Evolutionary conservation across 495 filamentous ascomycete species (phyloP).

Genomic region (Tuber microsphaerosporum): DNA sequence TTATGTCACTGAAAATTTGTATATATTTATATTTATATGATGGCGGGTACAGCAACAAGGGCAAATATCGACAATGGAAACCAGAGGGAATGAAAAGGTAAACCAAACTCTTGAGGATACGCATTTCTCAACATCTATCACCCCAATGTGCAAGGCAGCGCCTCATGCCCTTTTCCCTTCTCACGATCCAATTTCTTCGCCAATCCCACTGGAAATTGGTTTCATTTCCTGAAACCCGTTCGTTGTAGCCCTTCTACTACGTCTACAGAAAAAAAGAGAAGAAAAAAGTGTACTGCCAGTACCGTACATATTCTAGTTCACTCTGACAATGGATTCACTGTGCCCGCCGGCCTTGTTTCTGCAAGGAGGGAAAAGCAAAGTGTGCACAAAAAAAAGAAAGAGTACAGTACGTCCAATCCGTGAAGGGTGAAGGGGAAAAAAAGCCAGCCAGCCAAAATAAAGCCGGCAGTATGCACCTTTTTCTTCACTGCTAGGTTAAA

Average conservation of each 20-base stretch:
- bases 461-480: slow-evolving; percentile 26
- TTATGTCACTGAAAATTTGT: neutral
- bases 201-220: neutral
- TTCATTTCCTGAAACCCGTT: neutral
- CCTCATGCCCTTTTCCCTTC: neutral
- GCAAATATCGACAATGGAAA: too few relatives aligned
- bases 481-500: slow-evolving; percentile 32
- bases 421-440: neutral
- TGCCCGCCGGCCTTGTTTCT: neutral
- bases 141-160: neutral
- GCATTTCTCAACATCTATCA: neutral
- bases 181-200: neutral
- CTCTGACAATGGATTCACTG: neutral
- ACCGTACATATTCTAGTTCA: neutral
- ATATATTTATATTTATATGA: neutral
- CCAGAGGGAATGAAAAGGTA: neutral
- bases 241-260: neutral
- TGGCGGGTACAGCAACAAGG: neutral
- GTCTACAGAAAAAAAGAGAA: neutral
- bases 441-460: slow-evolving; percentile 1
- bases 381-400: neutral
- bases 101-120: neutral
- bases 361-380: neutral
- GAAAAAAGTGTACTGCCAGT: neutral
- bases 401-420: neutral